Evolutionary conservation across 441 rosid species (phyloP).

Genomic region (Populus hybrid): DNA sequence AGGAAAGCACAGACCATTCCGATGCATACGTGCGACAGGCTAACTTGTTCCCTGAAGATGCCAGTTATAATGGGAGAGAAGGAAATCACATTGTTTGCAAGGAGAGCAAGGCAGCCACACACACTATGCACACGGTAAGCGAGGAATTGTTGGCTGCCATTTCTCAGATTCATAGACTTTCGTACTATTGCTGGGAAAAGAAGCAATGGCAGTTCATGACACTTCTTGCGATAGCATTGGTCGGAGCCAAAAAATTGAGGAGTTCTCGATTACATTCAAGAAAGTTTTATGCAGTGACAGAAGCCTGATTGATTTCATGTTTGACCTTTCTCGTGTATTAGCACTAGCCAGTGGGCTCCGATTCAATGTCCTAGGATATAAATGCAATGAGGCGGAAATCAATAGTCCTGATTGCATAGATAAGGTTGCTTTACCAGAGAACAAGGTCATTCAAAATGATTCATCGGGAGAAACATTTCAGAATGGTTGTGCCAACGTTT

Average conservation of each 20-base stretch:
- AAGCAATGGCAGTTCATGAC: slow-evolving; percentile 53
- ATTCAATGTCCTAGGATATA: slow-evolving; percentile 55
- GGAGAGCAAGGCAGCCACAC: slow-evolving; percentile 35
- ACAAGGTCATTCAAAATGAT: slow-evolving; percentile 46
- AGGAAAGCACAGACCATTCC: slow-evolving; percentile 24
- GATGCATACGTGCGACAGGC: slow-evolving; percentile 26
- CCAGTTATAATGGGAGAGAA: slow-evolving; percentile 30
- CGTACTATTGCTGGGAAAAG: slow-evolving; percentile 67
- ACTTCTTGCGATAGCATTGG: slow-evolving; percentile 33
- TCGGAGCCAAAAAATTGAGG: slow-evolving; percentile 51
- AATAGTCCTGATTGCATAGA: slow-evolving; percentile 87
- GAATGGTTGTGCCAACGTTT: slow-evolving; percentile 49
- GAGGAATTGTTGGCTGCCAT: slow-evolving; percentile 58
- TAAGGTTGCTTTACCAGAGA: slow-evolving; percentile 87
- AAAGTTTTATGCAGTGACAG: slow-evolving; percentile 40
- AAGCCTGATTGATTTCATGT: slow-evolving; percentile 51
- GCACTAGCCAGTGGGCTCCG: slow-evolving; percentile 61
- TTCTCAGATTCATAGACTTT: slow-evolving; percentile 68
- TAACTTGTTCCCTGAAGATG: slow-evolving; percentile 33
- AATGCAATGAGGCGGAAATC: slow-evolving; percentile 57
- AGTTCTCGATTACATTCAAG: slow-evolving; percentile 50
- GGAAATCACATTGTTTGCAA: slow-evolving; percentile 32
- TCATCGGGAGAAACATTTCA: slow-evolving; percentile 57
- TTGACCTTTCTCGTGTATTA: slow-evolving; percentile 64
- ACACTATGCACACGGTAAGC: slow-evolving; percentile 31